These are phyloP conservation scores for Petrea volubilis DNA, from an alignment of 257 asterid species.

Conservation along the genomic window DNA sequence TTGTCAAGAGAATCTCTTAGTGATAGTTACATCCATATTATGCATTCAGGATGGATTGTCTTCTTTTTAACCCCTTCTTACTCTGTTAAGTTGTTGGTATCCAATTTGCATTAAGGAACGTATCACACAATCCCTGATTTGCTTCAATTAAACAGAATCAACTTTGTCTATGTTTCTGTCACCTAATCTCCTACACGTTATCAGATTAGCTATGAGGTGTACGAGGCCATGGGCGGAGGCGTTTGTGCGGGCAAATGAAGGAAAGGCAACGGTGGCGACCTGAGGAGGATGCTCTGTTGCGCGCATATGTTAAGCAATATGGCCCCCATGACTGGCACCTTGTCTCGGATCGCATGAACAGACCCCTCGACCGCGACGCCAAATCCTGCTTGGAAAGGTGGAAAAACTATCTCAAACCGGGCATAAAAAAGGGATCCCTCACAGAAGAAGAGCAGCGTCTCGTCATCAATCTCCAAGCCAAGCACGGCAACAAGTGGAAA, in stretches of 20 bases:
- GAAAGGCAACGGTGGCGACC: conserved; percentile 74
- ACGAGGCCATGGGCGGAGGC: conserved; percentile 31
- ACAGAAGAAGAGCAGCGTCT: conserved; percentile 59
- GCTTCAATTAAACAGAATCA: too few relatives aligned
- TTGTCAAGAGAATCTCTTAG: too few relatives aligned
- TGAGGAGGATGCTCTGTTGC: conserved; percentile 73
- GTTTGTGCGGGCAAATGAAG: conserved; percentile 41
- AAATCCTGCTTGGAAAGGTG: conserved; percentile 67
- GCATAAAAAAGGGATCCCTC: conserved; percentile 64
- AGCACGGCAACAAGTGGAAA: conserved; percentile 54
- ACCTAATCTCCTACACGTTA: neutral
- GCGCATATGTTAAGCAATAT: conserved; percentile 56
- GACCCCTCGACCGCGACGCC: conserved; percentile 36
- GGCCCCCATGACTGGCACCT: conserved; percentile 63
- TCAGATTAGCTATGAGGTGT: conserved; percentile 30
- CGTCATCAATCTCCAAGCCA: conserved; percentile 36
- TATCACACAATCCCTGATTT: too few relatives aligned
- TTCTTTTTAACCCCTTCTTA: too few relatives aligned
- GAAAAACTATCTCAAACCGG: conserved; percentile 75
- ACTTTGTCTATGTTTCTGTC: too few relatives aligned
- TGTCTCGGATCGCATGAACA: conserved; percentile 40
- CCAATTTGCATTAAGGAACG: too few relatives aligned
- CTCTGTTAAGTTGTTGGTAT: too few relatives aligned
- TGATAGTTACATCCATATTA: too few relatives aligned
- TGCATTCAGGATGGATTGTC: too few relatives aligned